A percentile compares a stretch with the other conserved stretches of the same genome.
Evolutionary conservation across 2,329 filamentous ascomycete species (phyloP).

Genomic region (Aspergillus sp.): DNA sequence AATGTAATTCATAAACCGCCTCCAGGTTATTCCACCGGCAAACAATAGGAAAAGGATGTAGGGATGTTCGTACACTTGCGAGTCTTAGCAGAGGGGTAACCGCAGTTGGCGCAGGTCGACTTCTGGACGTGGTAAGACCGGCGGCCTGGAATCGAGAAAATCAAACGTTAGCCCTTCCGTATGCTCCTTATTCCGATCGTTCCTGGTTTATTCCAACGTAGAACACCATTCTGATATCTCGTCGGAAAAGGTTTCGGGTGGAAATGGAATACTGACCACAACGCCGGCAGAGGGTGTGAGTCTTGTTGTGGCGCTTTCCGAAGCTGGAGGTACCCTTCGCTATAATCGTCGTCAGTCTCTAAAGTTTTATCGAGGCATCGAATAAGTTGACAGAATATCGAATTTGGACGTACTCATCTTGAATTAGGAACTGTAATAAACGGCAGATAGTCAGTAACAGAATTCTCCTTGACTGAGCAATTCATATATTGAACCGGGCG

Average conservation of each 20-base stretch:
- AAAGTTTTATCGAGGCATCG: slow-evolving; percentile 23
- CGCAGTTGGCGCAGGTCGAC: slow-evolving; percentile 94
- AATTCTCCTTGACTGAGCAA: background rate
- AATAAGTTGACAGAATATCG: slow-evolving; percentile 23
- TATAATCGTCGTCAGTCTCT: slow-evolving; percentile 51
- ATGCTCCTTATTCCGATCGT: slow-evolving; percentile 3
- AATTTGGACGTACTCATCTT: slow-evolving; percentile 57
- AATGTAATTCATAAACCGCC: slow-evolving; percentile 1
- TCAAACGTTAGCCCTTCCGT: slow-evolving; percentile 31
- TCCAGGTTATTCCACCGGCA: background rate
- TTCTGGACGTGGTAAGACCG: slow-evolving; percentile 99
- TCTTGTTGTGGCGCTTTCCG: slow-evolving; percentile 92
- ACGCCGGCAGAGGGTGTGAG: slow-evolving; percentile 96
- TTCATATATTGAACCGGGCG: slow-evolving; percentile 5
- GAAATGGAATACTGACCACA: slow-evolving; percentile 71
- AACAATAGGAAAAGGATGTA: background rate
- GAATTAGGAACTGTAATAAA: slow-evolving; percentile 47
- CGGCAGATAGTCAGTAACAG: slow-evolving; percentile 24
- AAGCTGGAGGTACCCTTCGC: slow-evolving; percentile 72
- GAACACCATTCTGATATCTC: slow-evolving; percentile 17
- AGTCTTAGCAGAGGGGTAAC: slow-evolving; percentile 95
- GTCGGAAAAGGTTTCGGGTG: slow-evolving; percentile 14
- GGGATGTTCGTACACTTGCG: slow-evolving; percentile 81
- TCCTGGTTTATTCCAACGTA: slow-evolving; percentile 11
- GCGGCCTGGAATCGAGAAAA: slow-evolving; percentile 61